These are phyloP conservation scores for Gnomoniopsis smithogilvyi DNA, from an alignment of 2,329 filamentous ascomycete species.

Conservation along the genomic window DNA sequence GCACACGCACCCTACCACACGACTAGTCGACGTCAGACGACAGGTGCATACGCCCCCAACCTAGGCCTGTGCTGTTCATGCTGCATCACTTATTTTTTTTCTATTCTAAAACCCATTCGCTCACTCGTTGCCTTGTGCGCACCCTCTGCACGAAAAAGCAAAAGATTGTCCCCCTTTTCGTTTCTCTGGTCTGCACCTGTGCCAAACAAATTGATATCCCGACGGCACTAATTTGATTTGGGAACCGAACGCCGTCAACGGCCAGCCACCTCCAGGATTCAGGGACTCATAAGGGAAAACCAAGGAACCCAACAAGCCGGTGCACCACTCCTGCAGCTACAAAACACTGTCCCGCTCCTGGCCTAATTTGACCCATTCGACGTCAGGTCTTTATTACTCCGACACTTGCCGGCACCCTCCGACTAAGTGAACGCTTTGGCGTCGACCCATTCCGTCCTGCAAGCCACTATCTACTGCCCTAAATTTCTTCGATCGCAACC, in stretches of 20 bases:
- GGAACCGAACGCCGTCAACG: too few species aligned
- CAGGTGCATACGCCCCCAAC: slow-evolving; percentile 6
- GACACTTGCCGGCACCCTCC: too few species aligned
- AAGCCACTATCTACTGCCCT: neutral
- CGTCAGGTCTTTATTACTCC: neutral
- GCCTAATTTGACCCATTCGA: neutral
- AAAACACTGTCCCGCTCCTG: slow-evolving; percentile 6
- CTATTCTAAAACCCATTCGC: neutral
- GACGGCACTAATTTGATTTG: neutral
- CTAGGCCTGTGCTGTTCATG: neutral
- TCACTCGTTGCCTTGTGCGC: neutral
- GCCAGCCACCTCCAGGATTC: too few species aligned
- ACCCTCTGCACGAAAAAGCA: neutral
- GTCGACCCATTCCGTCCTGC: neutral
- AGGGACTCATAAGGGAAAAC: neutral
- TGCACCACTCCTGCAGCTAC: slow-evolving; percentile 9
- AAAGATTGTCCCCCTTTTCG: neutral
- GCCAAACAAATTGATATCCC: neutral
- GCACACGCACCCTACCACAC: neutral
- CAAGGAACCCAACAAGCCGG: too few species aligned
- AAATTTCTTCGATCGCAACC: neutral
- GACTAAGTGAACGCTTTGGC: too few species aligned
- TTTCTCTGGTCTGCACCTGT: neutral
- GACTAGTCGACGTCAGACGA: slow-evolving; percentile 12
- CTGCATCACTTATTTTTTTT: neutral